Evolutionary conservation across 306 rosid species (phyloP).

Genomic region (Ceratonia siliqua): DNA sequence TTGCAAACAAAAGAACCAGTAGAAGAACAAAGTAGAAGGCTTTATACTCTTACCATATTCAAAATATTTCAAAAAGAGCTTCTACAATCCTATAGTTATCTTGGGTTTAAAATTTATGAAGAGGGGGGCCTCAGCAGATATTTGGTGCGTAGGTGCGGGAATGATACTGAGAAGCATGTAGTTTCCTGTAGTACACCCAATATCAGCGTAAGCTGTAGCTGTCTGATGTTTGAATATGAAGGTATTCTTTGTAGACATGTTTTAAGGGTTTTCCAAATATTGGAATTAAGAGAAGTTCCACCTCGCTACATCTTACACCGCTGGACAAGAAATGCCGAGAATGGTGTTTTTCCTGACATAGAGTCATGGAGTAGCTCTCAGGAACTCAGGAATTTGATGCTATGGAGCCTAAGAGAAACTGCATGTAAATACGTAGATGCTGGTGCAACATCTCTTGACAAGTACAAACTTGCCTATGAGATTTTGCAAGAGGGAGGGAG

Average conservation of each 20-base stretch:
- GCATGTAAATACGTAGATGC: conserved; percentile 89
- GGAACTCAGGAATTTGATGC: conserved; percentile 78
- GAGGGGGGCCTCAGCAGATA: conserved; percentile 71
- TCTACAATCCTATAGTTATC: conserved; percentile 80
- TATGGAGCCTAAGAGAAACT: conserved; percentile 95
- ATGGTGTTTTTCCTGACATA: conserved; percentile 68
- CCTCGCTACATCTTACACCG: conserved; percentile 78
- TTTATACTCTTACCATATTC: conserved; percentile 76
- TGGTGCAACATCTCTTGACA: conserved; percentile 81
- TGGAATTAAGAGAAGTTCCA: conserved; percentile 84
- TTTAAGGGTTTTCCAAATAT: conserved; percentile 82
- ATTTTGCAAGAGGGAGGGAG: conserved; percentile 91
- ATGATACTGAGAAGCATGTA: conserved; percentile 68
- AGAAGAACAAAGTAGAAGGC: conserved; percentile 88
- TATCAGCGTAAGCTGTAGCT: conserved; percentile 68
- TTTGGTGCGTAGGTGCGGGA: conserved; percentile 77
- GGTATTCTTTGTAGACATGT: conserved; percentile 89
- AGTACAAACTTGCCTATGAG: conserved; percentile 88
- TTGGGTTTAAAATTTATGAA: conserved; percentile 81
- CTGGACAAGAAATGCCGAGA: conserved; percentile 90
- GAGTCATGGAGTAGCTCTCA: conserved; percentile 71
- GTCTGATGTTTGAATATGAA: conserved; percentile 95
- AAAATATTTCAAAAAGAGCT: conserved; percentile 92
- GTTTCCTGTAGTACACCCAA: conserved; percentile 66
- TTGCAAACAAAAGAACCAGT: conserved; percentile 90